These are phyloP conservation scores for Papiliotrema laurentii DNA, from an alignment of 1,284 basidiomycete species.

Conservation along the genomic window DNA sequence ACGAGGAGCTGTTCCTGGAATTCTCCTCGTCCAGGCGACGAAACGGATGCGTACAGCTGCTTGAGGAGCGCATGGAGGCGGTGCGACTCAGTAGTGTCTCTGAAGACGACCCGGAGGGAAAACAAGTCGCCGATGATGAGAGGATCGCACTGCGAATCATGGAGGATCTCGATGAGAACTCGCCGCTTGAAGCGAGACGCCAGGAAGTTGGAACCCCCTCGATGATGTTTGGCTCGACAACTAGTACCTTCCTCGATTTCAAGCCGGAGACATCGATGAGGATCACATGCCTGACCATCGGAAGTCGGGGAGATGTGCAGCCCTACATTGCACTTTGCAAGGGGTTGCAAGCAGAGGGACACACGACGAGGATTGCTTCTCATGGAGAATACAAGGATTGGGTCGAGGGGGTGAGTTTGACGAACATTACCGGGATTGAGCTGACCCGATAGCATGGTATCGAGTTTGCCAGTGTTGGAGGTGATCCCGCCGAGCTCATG, in stretches of 20 bases:
- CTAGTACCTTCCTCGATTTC: constrained; percentile 89
- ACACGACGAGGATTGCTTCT: constrained; percentile 47
- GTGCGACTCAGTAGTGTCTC: constrained; percentile 49
- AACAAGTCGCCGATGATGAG: constrained; percentile 1
- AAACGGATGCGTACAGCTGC: constrained; percentile 64
- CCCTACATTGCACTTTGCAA: constrained; percentile 93
- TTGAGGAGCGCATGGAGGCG: constrained; percentile 76
- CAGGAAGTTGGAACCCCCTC: constrained; percentile 50
- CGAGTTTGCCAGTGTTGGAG: constrained; percentile 87
- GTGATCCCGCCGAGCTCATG: constrained; percentile 95
- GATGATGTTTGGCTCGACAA: constrained; percentile 82
- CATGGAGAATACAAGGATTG: constrained; percentile 92
- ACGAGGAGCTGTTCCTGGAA: constrained; percentile 96
- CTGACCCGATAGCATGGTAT: constrained; percentile 67
- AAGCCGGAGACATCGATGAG: constrained; percentile 79
- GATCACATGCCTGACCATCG: constrained; percentile 92
- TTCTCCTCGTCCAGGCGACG: constrained; percentile 74
- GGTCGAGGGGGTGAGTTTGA: constrained; percentile 76
- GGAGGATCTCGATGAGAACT: constrained; percentile 38
- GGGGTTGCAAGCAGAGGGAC: constrained; percentile 73
- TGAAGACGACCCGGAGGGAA: constrained; percentile 6
- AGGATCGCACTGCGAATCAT: constrained; percentile 27
- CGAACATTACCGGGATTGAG: background rate
- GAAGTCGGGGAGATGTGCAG: constrained; percentile 88
- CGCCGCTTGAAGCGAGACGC: constrained; percentile 19